phyloP scores from a whole-genome alignment of 2,329 filamentous ascomycete species.

The Mariannaea elegans region DNA sequence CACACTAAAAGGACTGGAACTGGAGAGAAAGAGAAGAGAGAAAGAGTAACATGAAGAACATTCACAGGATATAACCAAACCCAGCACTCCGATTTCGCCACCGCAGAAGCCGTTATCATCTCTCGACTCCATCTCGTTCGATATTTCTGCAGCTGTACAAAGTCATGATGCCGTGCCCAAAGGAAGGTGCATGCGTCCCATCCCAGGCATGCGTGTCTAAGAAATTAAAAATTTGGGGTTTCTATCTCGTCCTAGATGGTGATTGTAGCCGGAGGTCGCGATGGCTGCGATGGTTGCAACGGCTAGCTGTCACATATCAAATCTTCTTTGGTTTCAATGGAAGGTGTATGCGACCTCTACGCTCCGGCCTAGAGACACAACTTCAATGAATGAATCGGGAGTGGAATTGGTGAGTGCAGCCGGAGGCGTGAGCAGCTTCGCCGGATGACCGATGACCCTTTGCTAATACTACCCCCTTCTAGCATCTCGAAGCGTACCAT shows the following conservation, averaged over 20 bases:
- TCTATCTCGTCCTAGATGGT: not conserved
- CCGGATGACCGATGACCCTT: not conserved
- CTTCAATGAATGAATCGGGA: not conserved
- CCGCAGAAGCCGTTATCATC: not conserved
- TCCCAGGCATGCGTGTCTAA: too few relatives aligned
- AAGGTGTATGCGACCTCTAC: slow-evolving; percentile 7
- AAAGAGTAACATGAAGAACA: not conserved
- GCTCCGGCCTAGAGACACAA: not conserved
- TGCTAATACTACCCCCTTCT: not conserved
- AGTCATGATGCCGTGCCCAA: not conserved
- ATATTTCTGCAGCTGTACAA: slow-evolving; percentile 10
- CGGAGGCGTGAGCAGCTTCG: slow-evolving; percentile 6
- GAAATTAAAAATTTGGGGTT: too few relatives aligned
- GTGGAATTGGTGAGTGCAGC: not conserved
- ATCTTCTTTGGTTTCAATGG: not conserved
- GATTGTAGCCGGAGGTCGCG: slow-evolving; percentile 29
- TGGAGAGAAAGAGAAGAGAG: not conserved
- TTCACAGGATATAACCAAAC: not conserved
- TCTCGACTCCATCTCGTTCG: not conserved
- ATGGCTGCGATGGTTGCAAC: too few relatives aligned
- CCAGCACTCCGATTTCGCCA: slow-evolving; percentile 1
- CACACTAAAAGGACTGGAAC: too few relatives aligned
- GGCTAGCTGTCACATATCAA: too few relatives aligned
- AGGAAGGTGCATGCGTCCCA: slow-evolving; percentile 31
- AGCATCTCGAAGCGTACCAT: too few relatives aligned